Evolutionary conservation across 305 asterid genomes (phyloP).

Genomic region (Striga hermonthica): DNA sequence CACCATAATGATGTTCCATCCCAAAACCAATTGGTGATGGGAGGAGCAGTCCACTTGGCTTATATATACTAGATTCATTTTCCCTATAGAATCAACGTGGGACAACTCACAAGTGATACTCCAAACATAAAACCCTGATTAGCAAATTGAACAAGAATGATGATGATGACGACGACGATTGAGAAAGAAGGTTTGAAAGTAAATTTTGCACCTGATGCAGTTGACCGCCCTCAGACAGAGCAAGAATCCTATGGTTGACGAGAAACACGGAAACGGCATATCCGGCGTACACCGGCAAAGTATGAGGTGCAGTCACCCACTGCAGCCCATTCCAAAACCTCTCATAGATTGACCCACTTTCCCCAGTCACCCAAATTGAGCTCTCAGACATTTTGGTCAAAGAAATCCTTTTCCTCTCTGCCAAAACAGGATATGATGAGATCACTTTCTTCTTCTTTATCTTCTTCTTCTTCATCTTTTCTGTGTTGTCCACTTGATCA

Average conservation of each 20-base stretch:
- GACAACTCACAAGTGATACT: too few relatives aligned
- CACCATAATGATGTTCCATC: too few relatives aligned
- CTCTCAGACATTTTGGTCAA: conserved; percentile 67
- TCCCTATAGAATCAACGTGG: too few relatives aligned
- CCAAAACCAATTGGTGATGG: too few relatives aligned
- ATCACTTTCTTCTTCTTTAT: conserved; percentile 1
- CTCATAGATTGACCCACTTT: conserved; percentile 80
- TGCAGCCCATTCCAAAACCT: conserved; percentile 85
- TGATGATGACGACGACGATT: not conserved
- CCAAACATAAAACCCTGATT: too few relatives aligned
- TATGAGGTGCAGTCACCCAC: conserved; percentile 91
- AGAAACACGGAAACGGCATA: conserved; percentile 60
- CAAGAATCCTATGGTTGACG: conserved; percentile 70
- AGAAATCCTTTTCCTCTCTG: conserved; percentile 58
- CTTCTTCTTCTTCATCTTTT: conserved; percentile 10
- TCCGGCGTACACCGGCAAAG: conserved; percentile 57
- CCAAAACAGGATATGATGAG: conserved; percentile 24
- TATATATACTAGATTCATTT: too few relatives aligned
- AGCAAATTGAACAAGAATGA: not conserved
- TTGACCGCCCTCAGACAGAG: conserved; percentile 57
- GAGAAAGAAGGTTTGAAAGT: not conserved
- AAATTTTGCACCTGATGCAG: conserved; percentile 54
- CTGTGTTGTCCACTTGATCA: not conserved
- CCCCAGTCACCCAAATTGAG: conserved; percentile 78
- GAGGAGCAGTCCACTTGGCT: too few relatives aligned